These are phyloP conservation scores for Botrytis paeoniae DNA, from an alignment of 2,329 filamentous ascomycete species.

Conservation along the genomic window DNA sequence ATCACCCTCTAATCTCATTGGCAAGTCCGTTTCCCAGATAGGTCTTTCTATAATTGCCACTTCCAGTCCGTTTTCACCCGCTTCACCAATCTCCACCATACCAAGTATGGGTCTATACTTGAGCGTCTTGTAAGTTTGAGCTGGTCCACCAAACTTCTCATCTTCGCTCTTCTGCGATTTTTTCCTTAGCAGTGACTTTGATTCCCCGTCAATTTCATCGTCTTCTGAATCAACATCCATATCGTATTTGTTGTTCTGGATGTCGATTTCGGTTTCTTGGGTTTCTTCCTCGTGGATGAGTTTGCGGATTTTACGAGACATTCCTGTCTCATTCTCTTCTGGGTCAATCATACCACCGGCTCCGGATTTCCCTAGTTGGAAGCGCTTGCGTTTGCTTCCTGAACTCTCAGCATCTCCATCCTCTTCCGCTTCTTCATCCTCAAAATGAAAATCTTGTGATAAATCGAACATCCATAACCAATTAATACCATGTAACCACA, in stretches of 20 bases:
- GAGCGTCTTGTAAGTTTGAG: conserved; percentile 69
- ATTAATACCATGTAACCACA: conserved; percentile 83
- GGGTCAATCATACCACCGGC: conserved; percentile 51
- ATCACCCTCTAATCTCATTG: conserved; percentile 65
- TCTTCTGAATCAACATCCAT: conserved; percentile 14
- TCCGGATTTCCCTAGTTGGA: conserved; percentile 42
- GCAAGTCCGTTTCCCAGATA: conserved; percentile 75
- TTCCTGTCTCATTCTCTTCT: conserved; percentile 28
- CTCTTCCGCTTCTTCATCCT: conserved; percentile 26
- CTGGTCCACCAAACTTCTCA: conserved; percentile 23
- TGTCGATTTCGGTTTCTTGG: conserved; percentile 36
- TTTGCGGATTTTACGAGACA: conserved; percentile 41
- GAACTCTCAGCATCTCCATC: conserved; percentile 20
- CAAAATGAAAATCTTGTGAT: conserved; percentile 53
- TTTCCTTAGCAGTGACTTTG: conserved; percentile 19
- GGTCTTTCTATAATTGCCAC: conserved; percentile 87
- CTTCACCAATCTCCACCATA: conserved; percentile 47
- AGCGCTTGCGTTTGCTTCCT: conserved; percentile 13
- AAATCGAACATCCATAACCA: conserved; percentile 95
- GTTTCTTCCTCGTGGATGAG: conserved; percentile 42
- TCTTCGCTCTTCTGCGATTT: conserved; percentile 34
- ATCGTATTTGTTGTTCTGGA: conserved; percentile 4
- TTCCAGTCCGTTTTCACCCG: conserved; percentile 53
- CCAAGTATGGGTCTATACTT: conserved; percentile 95
- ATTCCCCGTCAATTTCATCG: conserved; percentile 5